Base-by-base conservation (phyloP, 2,329 filamentous ascomycete species). In the Acephala macrosclerotiorum region DNA sequence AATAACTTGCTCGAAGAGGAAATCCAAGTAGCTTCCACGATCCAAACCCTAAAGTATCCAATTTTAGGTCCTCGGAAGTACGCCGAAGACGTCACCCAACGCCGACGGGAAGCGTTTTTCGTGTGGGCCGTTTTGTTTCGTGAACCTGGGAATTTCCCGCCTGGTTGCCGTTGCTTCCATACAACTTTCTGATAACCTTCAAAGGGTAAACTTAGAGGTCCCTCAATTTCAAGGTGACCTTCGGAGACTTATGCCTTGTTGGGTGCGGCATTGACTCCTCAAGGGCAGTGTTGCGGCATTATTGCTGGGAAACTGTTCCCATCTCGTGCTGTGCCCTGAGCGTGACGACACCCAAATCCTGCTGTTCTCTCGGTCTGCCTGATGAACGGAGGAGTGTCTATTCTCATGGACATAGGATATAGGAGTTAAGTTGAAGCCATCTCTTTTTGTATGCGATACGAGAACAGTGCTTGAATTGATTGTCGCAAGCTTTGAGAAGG, bases 181-280 rank as follows among this genome's bases (percentile, higher is more conserved):
- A 12, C 40, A 18, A 42, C 40, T n/a, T n/a, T 18, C 14, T 18
- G 20, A 20, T n/a, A 25, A 20, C n/a, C 25, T 26, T 49, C 11
- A 26, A 26, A n/a, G 1, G 22, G 20, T 11, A 49, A 49, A 49
- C n/a, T 49, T 4, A 49, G 45, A 25, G 9, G 20, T n/a, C 25
- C n/a, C 5, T 49, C 20, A 25, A n/a, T 12, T 49, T 20, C 16
- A 49, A 49, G 45, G 22, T 11, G 45, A 8, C 20, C 3, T 49
- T 49, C 45, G 45, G 22, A 26, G 45, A 20, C 8, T 22, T 49
- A 3, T 49, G n/a, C 22, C 45, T 49, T 22, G n/a, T 26, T n/a
- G 18, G 14, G 16, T 42, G 45, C 22, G 45, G 49, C 26, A 53
- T 53, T 53, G 49, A 53, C 14, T 53, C 49, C 22, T 53, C 49